Base-by-base conservation (phyloP, 1,139 yeast species). In the Lodderomyces parapsilosis region DNA sequence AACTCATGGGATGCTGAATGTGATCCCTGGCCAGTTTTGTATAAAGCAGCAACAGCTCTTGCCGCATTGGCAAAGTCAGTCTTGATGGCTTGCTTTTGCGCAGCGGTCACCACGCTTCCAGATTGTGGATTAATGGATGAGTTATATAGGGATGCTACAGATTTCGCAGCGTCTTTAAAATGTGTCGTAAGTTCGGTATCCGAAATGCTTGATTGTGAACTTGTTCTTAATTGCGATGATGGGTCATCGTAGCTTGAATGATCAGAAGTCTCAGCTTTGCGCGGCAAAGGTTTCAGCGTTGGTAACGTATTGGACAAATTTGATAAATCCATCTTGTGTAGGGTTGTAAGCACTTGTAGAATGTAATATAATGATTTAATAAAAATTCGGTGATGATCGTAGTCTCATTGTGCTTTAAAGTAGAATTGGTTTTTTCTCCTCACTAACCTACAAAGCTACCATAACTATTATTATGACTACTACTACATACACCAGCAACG, bases 61-160 rank as follows among this genome's bases (percentile, higher is more conserved):
- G 87, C 87, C 8, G 87, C 87, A 42, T 68, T 66, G 43, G 83
- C 77, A 60, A 82, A 82, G 51, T 81, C 86, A 1, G 64, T 56
- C 23, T 80, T 71, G 9, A 52, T 43, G 20, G 25, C 11, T 3
- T 36, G 38, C 13, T 23, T 36, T 24, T 18, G 28, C 7, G 30
- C 34, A 75, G 60, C 81, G 81, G 50, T 80, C 85, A 2, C 63
- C 56, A 18, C 78, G 69, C 15, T 46, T 45, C 41, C 31, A 42
- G 33, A n/a, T 30, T 30, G 33, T n/a, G 33, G 19, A 7, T 56
- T 49, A 8, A 52, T 46, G 14, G 66, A 54, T 6, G 64, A 48
- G 49, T 68, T 68, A 51, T 71, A 72, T n/a, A 73, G 54, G 4
- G 70, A 54, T 3, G 78, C 74, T 14, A 73, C 76, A 18, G 72